Conservation (phyloP, 331 rosid genomes). For the Arachis monticola region DNA sequence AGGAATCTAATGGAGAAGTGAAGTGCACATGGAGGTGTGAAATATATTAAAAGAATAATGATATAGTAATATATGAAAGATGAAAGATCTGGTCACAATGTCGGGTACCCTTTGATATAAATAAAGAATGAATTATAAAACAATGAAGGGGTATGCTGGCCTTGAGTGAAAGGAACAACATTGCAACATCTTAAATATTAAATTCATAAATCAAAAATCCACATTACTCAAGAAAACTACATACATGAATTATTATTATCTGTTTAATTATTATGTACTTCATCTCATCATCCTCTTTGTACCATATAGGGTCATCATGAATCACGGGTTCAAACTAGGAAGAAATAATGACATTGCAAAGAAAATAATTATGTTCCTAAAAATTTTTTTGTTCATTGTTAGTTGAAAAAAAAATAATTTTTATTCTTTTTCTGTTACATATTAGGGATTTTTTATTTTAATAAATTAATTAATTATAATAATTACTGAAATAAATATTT, state of each 20-base stretch:
- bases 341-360: background rate
- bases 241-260: constrained; percentile 24
- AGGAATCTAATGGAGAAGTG: constrained; percentile 65
- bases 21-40: constrained; percentile 69
- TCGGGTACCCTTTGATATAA: constrained; percentile 44
- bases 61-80: background rate
- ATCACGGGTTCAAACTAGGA: constrained; percentile 35
- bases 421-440: background rate
- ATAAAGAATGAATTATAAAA: constrained; percentile 49
- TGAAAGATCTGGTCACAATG: constrained; percentile 58
- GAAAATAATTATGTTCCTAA: no score
- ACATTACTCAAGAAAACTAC: constrained; percentile 14
- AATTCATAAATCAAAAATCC: constrained; percentile 47
- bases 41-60: constrained; percentile 37
- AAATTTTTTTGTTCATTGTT: no score
- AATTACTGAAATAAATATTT: no score
- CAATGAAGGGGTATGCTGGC: constrained; percentile 50
- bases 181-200: constrained; percentile 42
- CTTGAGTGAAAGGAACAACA: constrained; percentile 67
- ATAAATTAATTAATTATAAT: no score
- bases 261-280: constrained; percentile 34
- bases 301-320: constrained; percentile 15
- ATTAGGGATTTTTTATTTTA: no score
- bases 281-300: constrained; percentile 34
- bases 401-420: background rate